These are phyloP conservation scores for Radiomyces spectabilis DNA, from an alignment of 192 early-diverging fungal genomes.

Conservation along the genomic window DNA sequence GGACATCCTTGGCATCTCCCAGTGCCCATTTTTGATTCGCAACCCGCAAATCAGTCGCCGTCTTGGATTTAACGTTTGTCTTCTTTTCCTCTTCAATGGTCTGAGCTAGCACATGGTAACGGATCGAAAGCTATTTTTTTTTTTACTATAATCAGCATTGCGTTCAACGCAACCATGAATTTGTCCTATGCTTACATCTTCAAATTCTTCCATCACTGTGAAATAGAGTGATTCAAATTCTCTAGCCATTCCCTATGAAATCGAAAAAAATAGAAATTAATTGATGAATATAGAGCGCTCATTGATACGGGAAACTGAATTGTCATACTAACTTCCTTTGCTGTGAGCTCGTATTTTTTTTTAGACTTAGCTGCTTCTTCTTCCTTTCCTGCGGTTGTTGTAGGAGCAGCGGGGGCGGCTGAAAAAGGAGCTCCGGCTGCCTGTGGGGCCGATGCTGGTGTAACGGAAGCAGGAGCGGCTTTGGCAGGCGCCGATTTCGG, in stretches of 20 bases:
- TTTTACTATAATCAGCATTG: too few relatives aligned
- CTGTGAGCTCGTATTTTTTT: background rate
- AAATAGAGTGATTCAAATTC: slow-evolving; percentile 11
- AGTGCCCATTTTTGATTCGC: background rate
- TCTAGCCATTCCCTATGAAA: slow-evolving; percentile 8
- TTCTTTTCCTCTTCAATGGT: background rate
- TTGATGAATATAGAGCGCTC: background rate
- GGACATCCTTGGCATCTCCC: background rate
- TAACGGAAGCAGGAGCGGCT: background rate
- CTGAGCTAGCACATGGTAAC: background rate
- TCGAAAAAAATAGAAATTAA: background rate
- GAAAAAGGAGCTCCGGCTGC: background rate
- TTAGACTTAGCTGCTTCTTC: background rate
- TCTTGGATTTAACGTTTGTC: too few relatives aligned
- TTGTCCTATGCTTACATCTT: background rate
- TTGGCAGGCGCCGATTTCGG: too few relatives aligned
- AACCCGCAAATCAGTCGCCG: too few relatives aligned
- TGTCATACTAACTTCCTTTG: slow-evolving; percentile 1
- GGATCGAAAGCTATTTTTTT: background rate
- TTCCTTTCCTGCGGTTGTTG: background rate
- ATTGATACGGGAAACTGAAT: background rate
- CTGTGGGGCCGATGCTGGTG: background rate
- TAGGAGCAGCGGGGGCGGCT: background rate
- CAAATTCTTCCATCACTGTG: background rate
- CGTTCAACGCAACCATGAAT: too few relatives aligned